Base-by-base conservation (phyloP, 805 yeast species). In the Saccharomyces eubayanus region DNA sequence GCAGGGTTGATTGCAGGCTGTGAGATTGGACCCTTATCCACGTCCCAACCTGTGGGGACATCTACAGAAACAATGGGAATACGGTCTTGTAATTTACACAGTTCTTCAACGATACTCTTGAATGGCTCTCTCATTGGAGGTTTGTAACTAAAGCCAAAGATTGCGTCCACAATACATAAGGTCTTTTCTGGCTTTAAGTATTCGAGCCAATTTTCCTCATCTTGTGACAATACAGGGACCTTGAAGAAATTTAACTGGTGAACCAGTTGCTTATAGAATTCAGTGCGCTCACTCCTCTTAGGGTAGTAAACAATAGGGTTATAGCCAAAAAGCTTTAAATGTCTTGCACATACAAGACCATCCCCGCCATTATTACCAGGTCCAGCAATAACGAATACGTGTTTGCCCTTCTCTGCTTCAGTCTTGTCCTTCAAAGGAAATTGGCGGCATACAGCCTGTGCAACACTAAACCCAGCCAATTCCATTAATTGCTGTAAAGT, bases 281-380 rank as follows among this genome's bases (percentile, higher is more conserved):
- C 80, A 57, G 74, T 49, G 77, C 80, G 58, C 75, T 77, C 47
- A 81, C 76, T 51, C 74, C 67, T 76, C 62, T 84, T 88, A 2
- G 98, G 97, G 64, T 90, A 91, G 68, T 78, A 90, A 0, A 92
- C 77, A 4, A 79, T 72, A 1, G 97, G 96, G 5, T 74, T 72
- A 66, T 83, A 89, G 1, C 94, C 94, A 76, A 94, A 82, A 11
- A 90, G 71, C 59, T 81, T 81, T 57, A 94, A 73, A 67, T 94
- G 99, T 46, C 99, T 77, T 1, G 97, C 96, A 29, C 97, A 96
- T 1, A 94, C 99, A 12, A 94, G 73, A 0, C 98, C 99, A 71
- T 94, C 99, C 1, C 98, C 99, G 1, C 96, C 83, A 65, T 94
- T 94, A 65, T 94, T 94, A 1, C 99, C 99, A 0, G 98, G 98